Conservation (phyloP, 345 rosid species). For the Hibiscus tridactylites region DNA sequence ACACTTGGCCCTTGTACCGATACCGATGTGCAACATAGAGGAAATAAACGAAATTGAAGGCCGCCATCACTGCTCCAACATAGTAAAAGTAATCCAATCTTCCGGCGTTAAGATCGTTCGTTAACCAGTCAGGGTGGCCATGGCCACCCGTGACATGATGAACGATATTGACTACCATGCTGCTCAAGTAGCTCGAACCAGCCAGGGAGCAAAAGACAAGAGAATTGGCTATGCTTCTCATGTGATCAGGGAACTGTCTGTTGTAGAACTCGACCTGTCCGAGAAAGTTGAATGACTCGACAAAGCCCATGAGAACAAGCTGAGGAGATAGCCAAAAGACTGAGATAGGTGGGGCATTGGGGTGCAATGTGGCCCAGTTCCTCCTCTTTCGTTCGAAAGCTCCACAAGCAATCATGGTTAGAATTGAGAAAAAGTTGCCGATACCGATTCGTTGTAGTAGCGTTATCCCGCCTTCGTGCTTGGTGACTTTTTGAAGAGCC, state of each 20-base stretch:
- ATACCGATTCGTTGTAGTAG: conserved; percentile 49
- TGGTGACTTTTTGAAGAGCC: conserved; percentile 28
- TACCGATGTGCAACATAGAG: conserved; percentile 32
- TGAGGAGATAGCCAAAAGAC: conserved; percentile 57
- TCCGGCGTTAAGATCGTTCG: conserved; percentile 37
- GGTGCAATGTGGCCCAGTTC: conserved; percentile 15
- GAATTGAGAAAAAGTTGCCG: conserved; percentile 38
- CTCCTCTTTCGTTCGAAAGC: conserved; percentile 41
- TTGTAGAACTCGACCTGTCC: conserved; percentile 64
- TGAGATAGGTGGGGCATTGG: conserved; percentile 26
- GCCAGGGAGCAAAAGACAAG: conserved; percentile 35
- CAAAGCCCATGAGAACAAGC: conserved; percentile 45
- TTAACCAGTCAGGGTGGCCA: conserved; percentile 45
- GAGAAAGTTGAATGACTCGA: conserved; percentile 45
- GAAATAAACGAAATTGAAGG: conserved; percentile 39
- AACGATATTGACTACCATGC: conserved; percentile 28
- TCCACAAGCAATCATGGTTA: conserved; percentile 44
- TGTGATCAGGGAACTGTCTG: conserved; percentile 50
- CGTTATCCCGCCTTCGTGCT: conserved; percentile 42
- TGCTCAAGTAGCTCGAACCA: conserved; percentile 29
- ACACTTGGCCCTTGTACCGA: conserved; percentile 31
- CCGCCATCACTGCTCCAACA: conserved; percentile 41
- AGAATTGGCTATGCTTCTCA: conserved; percentile 58
- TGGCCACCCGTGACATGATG: conserved; percentile 30
- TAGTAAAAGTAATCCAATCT: conserved; percentile 53